Evolutionary conservation across 352 stramenopile genomes (phyloP), one percentile per base, ranked within the genome.

Genomic region (Phytophthora fragariae): DNA sequence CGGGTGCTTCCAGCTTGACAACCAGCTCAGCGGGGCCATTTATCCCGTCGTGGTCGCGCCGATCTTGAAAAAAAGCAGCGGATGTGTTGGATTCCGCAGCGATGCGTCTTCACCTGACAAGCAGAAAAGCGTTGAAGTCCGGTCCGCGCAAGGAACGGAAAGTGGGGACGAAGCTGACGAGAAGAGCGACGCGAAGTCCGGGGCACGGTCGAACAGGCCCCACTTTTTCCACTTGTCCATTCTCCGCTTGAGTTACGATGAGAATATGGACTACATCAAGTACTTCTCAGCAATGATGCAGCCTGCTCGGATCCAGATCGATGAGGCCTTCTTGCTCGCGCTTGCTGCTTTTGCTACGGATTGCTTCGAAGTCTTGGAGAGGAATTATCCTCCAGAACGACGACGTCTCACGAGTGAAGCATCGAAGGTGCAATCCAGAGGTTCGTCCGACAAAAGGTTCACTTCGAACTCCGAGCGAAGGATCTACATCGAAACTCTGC

Each of bases 251-350:
- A 86, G 83, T 60, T 95, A 95, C 39, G 88, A 90, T 12, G 85
- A 91, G 14, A 89, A 92, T 35, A 90, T 96, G 41, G 89, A 97
- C 65, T 97, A 95, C 55, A 90, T 96, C 66, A 94, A 95, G 65
- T 96, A 96, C 52, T 80, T 96, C 15, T 94, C 90, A 1, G 83
- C 84, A 1, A 93, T 96, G 84, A 72, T 96, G 62, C 90, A 94
- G 52, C 90, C 90, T 2, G 67, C 65, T 11, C 62, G 74, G 47
- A 58, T 84, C 29, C 71, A 80, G 50, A 80, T 80, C 29, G 70
- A 77, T 49, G 70, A 85, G 53, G 59, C 70, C 19, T 81, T 80
- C 49, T 68, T 80, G 12, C 37, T 80, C 21, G 63, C 68, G 8
- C 50, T 80, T 46, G 73, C 73, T 55, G 58, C 58, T 5, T 80